Base-by-base conservation (phyloP, 306 rosid species). In the Heteromeles arbutifolia region DNA sequence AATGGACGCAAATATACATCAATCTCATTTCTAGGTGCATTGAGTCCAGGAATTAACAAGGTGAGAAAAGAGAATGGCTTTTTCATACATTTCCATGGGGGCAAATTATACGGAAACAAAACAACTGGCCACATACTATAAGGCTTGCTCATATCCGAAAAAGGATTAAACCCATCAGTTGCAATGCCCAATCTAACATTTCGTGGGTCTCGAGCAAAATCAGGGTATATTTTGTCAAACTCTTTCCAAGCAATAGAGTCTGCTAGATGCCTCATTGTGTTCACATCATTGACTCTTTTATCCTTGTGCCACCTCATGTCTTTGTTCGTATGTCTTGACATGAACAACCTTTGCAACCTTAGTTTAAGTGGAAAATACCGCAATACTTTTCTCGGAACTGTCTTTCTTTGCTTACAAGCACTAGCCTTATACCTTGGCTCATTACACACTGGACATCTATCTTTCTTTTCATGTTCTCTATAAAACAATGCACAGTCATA, bases 171-270 rank as follows among this genome's bases (percentile, higher is more conserved):
- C 15, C 26, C 39, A 11, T 75, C 53, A 17, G 52, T 12, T 15
- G 64, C 63, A 11, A 65, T 43, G 11, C 78, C 72, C 9, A 74
- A 25, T 74, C 14, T 63, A 37, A 43, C 78, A 44, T 74, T 62
- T n/a, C 39, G 11, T 13, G 59, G n/a, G 1, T 75, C 19, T 1
- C 2, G 4, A 3, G 72, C 32, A 50, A 75, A 75, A 0, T 75
- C 2, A 11, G 12, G 29, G 6, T 26, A 29, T 7, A 41, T 44
- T 5, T 11, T 11, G 5, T 64, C 52, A 28, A 75, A 48, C 7
- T 64, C 25, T 24, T 75, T 65, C 64, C 32, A 63, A 8, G 50
- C 63, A 22, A 67, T 5, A 6, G 11, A 67, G 32, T 41, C 0
- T 5, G 54, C 6, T 8, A 3, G 32, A 41, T 67, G 72, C 11